Percentiles rank a stretch among this genome's conserved stretches.
These are phyloP conservation scores for Biscutella laevigata DNA, from an alignment of 441 rosid genomes.

Conservation along the genomic window DNA sequence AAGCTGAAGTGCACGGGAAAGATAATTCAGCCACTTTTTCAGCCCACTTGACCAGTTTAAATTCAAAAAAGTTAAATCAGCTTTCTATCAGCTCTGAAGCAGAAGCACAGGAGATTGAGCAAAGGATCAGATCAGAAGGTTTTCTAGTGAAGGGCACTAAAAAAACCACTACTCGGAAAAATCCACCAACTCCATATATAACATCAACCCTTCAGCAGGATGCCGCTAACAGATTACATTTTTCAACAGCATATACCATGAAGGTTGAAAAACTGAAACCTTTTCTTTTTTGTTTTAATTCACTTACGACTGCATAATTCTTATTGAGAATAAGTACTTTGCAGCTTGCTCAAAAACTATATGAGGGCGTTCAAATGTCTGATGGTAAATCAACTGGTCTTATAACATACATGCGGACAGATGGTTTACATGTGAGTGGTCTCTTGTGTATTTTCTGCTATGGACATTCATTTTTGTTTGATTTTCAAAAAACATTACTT, in stretches of 20 bases:
- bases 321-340: conserved; percentile 19
- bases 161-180: conserved; percentile 48
- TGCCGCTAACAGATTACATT: conserved; percentile 89
- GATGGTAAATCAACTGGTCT: conserved; percentile 73
- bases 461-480: background rate
- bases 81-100: conserved; percentile 54
- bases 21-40: conserved; percentile 31
- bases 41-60: conserved; percentile 59
- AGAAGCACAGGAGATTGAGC: conserved; percentile 51
- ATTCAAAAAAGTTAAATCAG: conserved; percentile 66
- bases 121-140: conserved; percentile 38
- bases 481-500: background rate
- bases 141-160: conserved; percentile 55
- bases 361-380: conserved; percentile 76
- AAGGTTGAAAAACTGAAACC: conserved; percentile 44
- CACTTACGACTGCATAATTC: conserved; percentile 2
- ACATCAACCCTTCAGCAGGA: conserved; percentile 99
- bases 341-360: conserved; percentile 95
- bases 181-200: conserved; percentile 91
- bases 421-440: conserved; percentile 85
- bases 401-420: conserved; percentile 93
- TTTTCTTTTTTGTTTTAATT: background rate
- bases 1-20: conserved; percentile 36
- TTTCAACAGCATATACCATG: conserved; percentile 68
- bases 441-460: conserved; percentile 15